Percentiles rank a stretch among this genome's conserved stretches.
Conservation (phyloP, 345 rosid genomes). For the Ceriops zippeliana region DNA sequence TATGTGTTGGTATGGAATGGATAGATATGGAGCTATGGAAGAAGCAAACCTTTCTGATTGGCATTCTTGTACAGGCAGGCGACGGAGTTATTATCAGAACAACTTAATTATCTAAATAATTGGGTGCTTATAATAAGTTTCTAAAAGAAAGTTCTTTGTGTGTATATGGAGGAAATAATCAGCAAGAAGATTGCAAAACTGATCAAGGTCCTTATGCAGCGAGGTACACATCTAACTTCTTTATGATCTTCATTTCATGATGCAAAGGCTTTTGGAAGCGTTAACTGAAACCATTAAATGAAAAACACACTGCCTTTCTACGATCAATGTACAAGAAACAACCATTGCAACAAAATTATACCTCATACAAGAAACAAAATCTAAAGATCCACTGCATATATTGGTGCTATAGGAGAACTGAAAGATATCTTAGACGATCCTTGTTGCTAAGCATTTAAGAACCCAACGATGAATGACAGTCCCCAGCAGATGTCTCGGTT, state of each 20-base stretch:
- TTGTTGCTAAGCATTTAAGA: background rate
- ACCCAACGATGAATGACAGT: background rate
- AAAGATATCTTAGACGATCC: background rate
- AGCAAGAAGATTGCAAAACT: background rate
- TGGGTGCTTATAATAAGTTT: background rate
- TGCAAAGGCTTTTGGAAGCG: too few relatives aligned
- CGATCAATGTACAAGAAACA: background rate
- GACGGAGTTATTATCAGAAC: too few relatives aligned
- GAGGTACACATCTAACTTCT: background rate
- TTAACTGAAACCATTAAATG: background rate
- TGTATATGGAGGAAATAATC: background rate
- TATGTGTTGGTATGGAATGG: too few relatives aligned
- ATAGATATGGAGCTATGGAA: too few relatives aligned
- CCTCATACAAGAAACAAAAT: background rate
- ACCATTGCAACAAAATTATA: background rate
- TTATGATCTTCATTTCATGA: too few relatives aligned
- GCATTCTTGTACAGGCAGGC: too few relatives aligned
- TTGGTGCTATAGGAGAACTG: background rate
- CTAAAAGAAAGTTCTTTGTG: background rate
- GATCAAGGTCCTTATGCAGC: background rate
- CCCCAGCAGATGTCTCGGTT: conserved; percentile 14
- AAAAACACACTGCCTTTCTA: background rate
- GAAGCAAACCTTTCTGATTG: too few relatives aligned
- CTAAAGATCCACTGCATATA: background rate
- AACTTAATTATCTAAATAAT: too few relatives aligned